Evolutionary conservation across 1,139 yeast genomes (phyloP).

Genomic region (Kluyveromyces sp.): DNA sequence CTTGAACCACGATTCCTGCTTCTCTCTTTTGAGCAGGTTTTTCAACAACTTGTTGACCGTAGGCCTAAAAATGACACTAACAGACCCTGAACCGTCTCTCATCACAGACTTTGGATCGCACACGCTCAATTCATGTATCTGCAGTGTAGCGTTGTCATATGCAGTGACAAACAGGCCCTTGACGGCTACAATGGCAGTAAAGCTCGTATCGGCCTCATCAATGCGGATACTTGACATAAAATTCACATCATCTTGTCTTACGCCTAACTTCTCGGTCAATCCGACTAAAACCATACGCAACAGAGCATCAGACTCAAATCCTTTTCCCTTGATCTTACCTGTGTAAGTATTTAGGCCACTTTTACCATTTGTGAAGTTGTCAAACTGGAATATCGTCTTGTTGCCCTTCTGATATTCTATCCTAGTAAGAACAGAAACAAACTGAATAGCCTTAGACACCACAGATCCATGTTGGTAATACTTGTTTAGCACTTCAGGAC

Average conservation of each 20-base stretch:
- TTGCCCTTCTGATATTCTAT: slow-evolving; percentile 13
- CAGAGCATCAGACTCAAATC: slow-evolving; percentile 11
- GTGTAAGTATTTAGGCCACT: slow-evolving; percentile 11
- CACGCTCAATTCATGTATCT: neutral
- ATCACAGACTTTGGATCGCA: neutral
- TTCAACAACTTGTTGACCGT: slow-evolving; percentile 2
- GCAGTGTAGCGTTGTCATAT: slow-evolving; percentile 2
- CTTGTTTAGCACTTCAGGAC: slow-evolving; percentile 5
- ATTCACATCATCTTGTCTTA: slow-evolving; percentile 14
- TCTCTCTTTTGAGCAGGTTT: slow-evolving; percentile 3
- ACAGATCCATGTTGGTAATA: slow-evolving; percentile 7
- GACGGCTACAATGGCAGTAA: slow-evolving; percentile 17
- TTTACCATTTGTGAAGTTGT: slow-evolving; percentile 15
- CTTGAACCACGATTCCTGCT: neutral
- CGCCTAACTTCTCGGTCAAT: slow-evolving; percentile 16
- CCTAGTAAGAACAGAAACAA: slow-evolving; percentile 18
- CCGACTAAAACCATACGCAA: slow-evolving; percentile 19
- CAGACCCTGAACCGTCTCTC: neutral
- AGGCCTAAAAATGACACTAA: neutral
- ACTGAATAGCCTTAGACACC: slow-evolving; percentile 12
- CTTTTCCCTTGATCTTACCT: slow-evolving; percentile 14
- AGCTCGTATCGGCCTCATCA: slow-evolving; percentile 14
- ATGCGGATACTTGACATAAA: slow-evolving; percentile 9
- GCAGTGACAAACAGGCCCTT: slow-evolving; percentile 11
- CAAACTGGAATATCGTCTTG: slow-evolving; percentile 15